phyloP scores from a whole-genome alignment of 1,284 basidiomycete genomes.

The Dichomitus squalens region DNA sequence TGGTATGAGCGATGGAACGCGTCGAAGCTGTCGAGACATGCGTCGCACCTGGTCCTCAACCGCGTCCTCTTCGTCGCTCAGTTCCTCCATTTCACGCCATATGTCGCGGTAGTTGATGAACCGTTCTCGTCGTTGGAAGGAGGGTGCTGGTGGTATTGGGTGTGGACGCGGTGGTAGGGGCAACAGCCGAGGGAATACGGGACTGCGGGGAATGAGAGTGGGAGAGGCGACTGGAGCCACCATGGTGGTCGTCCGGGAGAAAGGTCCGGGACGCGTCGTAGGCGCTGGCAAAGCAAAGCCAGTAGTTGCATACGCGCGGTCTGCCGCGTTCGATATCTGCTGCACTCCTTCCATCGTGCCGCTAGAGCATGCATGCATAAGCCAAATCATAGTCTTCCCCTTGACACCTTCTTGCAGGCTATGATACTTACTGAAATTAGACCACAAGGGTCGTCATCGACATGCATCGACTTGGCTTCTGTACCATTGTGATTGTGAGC shows the following conservation, averaged over 20 bases:
- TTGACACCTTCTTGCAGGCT: too few species aligned
- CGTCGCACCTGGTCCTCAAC: constrained; percentile 66
- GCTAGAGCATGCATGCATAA: too few species aligned
- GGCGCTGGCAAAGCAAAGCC: not conserved
- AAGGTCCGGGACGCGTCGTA: not conserved
- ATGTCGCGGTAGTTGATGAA: constrained; percentile 68
- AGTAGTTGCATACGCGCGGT: not conserved
- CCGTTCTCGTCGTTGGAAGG: constrained; percentile 50
- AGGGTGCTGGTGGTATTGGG: constrained; percentile 58
- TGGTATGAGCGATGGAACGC: not conserved
- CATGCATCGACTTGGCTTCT: too few species aligned
- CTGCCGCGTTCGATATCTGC: too few species aligned
- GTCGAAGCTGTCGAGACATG: not conserved
- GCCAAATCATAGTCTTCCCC: too few species aligned
- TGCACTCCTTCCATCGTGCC: too few species aligned
- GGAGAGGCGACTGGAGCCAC: constrained; percentile 61
- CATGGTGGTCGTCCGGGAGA: constrained; percentile 21
- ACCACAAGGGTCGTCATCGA: too few species aligned
- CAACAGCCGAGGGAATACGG: constrained; percentile 63
- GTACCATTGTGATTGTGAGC: too few species aligned
- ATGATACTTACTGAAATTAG: too few species aligned
- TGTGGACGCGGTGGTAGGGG: constrained; percentile 69
- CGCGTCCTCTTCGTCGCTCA: constrained; percentile 84
- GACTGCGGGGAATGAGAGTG: constrained; percentile 65
- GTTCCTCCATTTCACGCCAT: constrained; percentile 79